phyloP scores from a whole-genome alignment of 164 flowering plant genomes.

The Stephania cephalantha region DNA sequence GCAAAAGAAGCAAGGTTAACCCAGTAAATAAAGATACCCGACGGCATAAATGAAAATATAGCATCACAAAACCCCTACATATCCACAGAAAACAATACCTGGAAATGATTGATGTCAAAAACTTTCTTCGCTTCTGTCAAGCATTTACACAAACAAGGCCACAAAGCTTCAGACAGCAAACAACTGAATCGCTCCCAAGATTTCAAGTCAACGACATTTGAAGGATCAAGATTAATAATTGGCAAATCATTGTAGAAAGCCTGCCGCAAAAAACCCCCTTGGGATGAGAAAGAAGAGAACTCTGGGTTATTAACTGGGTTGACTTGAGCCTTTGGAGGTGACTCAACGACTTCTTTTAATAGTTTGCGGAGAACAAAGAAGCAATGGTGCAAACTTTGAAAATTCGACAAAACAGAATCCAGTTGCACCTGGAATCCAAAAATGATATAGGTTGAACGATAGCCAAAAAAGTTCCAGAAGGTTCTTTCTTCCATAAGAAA shows the following conservation, averaged over 20 bases:
- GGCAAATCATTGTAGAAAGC: constrained; percentile 37
- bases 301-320: constrained; percentile 22
- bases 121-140: constrained; percentile 69
- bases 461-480: background rate
- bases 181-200: constrained; percentile 42
- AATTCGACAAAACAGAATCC: constrained; percentile 51
- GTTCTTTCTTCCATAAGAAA: background rate
- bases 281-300: constrained; percentile 34
- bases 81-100: constrained; percentile 37
- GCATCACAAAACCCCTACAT: background rate
- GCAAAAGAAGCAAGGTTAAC: background rate
- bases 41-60: background rate
- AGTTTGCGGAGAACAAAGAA: constrained; percentile 71
- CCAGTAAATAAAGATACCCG: too few relatives aligned
- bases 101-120: constrained; percentile 48
- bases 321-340: constrained; percentile 15
- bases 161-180: constrained; percentile 45
- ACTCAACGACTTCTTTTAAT: constrained; percentile 50
- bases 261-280: constrained; percentile 82
- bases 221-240: constrained; percentile 9
- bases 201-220: constrained; percentile 24
- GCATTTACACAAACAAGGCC: constrained; percentile 63
- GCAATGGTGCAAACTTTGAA: constrained; percentile 65
- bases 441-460: background rate
- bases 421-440: constrained; percentile 54